Percentiles rank a stretch among this genome's conserved stretches.
These are phyloP conservation scores for Ambrosiella xylebori DNA, from an alignment of 2,329 filamentous ascomycete species.

Conservation along the genomic window DNA sequence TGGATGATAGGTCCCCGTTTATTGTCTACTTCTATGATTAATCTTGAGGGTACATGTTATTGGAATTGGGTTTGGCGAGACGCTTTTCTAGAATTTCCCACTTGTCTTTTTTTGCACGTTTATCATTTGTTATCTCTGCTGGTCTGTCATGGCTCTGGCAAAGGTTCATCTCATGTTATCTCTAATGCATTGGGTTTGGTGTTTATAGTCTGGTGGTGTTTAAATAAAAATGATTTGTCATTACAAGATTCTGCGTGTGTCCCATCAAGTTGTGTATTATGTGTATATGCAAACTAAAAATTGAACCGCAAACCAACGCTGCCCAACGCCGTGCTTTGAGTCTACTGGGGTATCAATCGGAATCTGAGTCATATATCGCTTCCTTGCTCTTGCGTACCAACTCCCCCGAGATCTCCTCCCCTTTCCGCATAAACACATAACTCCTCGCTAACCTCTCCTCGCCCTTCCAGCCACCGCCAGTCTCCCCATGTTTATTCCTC, in stretches of 20 bases:
- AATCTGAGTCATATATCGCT: slow-evolving; percentile 21
- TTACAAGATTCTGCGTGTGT: background rate
- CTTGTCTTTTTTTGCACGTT: background rate
- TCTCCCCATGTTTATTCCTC: slow-evolving; percentile 26
- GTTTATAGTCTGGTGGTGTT: background rate
- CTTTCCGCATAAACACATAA: slow-evolving; percentile 45
- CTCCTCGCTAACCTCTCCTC: slow-evolving; percentile 33
- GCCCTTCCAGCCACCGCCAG: slow-evolving; percentile 27
- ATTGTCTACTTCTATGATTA: background rate
- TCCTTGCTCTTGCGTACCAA: slow-evolving; percentile 20
- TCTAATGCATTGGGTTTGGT: background rate
- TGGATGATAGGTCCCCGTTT: no score
- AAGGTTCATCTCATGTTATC: background rate
- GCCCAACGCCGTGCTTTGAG: no score
- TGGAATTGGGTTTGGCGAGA: background rate
- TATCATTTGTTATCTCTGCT: slow-evolving; percentile 5
- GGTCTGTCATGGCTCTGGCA: background rate
- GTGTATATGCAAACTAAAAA: background rate
- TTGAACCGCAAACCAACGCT: no score
- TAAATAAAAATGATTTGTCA: background rate
- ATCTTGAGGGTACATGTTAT: background rate
- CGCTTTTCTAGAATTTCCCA: background rate
- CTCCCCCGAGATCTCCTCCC: slow-evolving; percentile 23
- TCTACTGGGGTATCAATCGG: slow-evolving; percentile 6
- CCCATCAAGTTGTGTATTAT: background rate